phyloP scores from a whole-genome alignment of 2,329 filamentous ascomycete genomes.

The Cadophora gregata region DNA sequence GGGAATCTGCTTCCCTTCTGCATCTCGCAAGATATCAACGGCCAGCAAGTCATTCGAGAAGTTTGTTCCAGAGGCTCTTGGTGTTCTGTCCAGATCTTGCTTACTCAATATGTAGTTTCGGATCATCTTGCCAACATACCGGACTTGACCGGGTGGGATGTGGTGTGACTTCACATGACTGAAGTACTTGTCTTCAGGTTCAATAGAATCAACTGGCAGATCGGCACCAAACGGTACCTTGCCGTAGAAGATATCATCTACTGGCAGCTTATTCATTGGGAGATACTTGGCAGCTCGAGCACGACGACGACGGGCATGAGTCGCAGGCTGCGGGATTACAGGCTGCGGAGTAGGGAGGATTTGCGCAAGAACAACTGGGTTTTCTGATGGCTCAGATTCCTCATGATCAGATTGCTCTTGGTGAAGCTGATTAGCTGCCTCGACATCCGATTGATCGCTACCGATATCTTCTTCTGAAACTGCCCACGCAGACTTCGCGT shows the following conservation, averaged over 20 bases:
- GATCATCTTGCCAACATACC: constrained; percentile 17
- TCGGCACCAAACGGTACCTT: constrained; percentile 40
- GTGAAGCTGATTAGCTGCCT: constrained; percentile 16
- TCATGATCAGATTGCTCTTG: neutral
- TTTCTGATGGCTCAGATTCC: neutral
- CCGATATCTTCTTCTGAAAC: neutral
- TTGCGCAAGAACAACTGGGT: neutral
- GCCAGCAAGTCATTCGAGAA: neutral
- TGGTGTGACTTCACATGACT: neutral
- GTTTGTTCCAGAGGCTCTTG: neutral
- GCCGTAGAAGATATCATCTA: constrained; percentile 51
- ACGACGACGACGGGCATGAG: neutral
- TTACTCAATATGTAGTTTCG: constrained; percentile 20
- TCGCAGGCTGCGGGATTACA: neutral
- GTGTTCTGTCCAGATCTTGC: constrained; percentile 13
- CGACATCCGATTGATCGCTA: neutral
- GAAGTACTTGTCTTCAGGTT: constrained; percentile 11
- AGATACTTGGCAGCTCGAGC: constrained; percentile 44
- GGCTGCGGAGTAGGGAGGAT: neutral
- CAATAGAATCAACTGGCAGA: constrained; percentile 31
- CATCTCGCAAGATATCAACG: neutral
- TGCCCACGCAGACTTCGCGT: neutral
- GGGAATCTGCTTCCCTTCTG: neutral
- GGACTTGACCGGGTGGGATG: neutral
- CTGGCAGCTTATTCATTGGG: constrained; percentile 45